Conservation (phyloP, 768 basidiomycete species). For the Phanerodontia chrysosporium region DNA sequence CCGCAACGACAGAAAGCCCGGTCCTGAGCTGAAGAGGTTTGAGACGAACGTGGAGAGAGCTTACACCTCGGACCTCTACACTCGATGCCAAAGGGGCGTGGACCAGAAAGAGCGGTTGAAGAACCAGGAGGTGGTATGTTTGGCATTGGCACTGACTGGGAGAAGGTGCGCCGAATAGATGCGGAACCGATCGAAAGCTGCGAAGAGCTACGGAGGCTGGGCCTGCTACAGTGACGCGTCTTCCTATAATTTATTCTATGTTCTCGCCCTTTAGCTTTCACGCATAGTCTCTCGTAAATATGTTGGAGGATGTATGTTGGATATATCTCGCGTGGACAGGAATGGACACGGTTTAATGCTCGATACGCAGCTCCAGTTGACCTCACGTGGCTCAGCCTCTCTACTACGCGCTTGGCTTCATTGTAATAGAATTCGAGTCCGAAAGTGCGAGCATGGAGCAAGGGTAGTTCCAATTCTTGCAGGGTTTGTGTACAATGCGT, state of each 20-base stretch:
- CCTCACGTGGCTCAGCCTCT: neutral
- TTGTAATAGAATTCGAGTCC: neutral
- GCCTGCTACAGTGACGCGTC: conserved; percentile 39
- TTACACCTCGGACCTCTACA: conserved; percentile 68
- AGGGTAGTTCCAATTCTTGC: neutral
- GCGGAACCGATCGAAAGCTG: conserved; percentile 70
- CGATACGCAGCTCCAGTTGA: neutral
- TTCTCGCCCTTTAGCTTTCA: neutral
- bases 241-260: neutral
- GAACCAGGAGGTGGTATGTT: conserved; percentile 78
- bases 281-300: neutral
- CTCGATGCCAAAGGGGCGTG: conserved; percentile 65
- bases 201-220: conserved; percentile 66
- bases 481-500: neutral
- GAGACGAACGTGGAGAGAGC: conserved; percentile 73
- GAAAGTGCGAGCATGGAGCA: neutral
- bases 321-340: neutral
- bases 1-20: conserved; percentile 27
- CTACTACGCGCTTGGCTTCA: neutral
- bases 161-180: conserved; percentile 74
- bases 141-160: conserved; percentile 90
- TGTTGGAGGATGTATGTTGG: neutral
- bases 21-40: conserved; percentile 50
- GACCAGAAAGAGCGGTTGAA: conserved; percentile 66
- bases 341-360: neutral